Evolutionary conservation across 345 rosid genomes (phyloP).

Genomic region (Xanthoceras sorbifolium): DNA sequence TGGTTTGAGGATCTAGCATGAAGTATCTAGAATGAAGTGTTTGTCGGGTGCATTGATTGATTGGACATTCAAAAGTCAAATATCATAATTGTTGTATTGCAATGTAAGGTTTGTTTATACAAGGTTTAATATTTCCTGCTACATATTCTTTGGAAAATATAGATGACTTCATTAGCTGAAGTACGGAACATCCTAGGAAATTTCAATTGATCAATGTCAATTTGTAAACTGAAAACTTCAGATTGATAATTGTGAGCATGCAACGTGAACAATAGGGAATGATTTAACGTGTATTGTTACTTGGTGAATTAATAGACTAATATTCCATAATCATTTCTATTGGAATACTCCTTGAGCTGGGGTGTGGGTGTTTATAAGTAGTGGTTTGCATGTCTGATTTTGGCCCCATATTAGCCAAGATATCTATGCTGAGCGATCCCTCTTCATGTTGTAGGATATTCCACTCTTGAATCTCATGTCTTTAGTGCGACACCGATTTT

Average conservation of each 20-base stretch:
- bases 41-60: neutral
- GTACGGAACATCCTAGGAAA: neutral
- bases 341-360: neutral
- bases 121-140: neutral
- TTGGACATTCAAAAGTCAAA: neutral
- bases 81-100: neutral
- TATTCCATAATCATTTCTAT: neutral
- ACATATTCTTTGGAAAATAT: neutral
- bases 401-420: neutral
- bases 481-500: neutral
- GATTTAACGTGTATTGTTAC: neutral
- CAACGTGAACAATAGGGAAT: neutral
- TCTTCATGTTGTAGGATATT: neutral
- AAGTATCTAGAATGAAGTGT: neutral
- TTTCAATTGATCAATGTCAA: neutral
- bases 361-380: too few relatives aligned
- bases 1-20: neutral
- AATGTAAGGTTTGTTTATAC: neutral
- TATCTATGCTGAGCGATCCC: neutral
- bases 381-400: neutral
- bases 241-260: neutral
- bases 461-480: neutral
- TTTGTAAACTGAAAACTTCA: neutral
- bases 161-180: neutral
- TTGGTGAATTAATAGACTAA: neutral